Conservation (phyloP, 306 rosid species). For the Castanea sativa region DNA sequence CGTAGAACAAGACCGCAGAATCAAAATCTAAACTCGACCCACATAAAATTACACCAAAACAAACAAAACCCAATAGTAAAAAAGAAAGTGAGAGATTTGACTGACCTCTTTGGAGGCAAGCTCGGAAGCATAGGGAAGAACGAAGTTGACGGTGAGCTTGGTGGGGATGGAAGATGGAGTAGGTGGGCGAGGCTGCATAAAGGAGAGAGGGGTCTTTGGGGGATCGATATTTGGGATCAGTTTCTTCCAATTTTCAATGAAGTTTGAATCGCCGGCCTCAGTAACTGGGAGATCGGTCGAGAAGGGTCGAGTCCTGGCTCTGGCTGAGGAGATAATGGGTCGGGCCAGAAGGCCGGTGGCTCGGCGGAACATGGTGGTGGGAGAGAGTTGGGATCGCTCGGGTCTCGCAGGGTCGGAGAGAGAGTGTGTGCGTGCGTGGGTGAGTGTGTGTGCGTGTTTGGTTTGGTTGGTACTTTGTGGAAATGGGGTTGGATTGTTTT, state of each 20-base stretch:
- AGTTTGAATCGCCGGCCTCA: conserved; percentile 25
- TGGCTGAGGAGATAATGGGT: conserved; percentile 13
- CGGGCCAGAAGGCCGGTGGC: conserved; percentile 51
- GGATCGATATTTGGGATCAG: conserved; percentile 63
- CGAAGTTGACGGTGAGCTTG: conserved; percentile 93
- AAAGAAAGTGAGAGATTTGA: neutral
- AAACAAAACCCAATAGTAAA: neutral
- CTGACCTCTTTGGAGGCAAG: conserved; percentile 80
- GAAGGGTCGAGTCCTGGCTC: conserved; percentile 44
- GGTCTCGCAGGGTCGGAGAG: conserved; percentile 93
- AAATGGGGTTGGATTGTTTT: neutral
- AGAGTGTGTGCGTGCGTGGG: conserved; percentile 2
- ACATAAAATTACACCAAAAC: neutral
- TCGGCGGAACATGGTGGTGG: conserved; percentile 69
- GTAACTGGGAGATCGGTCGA: conserved; percentile 61
- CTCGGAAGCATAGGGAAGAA: conserved; percentile 84
- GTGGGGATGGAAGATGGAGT: conserved; percentile 65
- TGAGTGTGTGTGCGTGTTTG: neutral
- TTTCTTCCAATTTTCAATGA: conserved; percentile 74
- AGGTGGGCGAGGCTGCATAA: conserved; percentile 72
- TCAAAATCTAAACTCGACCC: neutral
- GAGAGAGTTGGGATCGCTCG: conserved; percentile 64
- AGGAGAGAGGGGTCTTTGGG: conserved; percentile 70
- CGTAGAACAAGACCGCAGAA: neutral
- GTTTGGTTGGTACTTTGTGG: neutral